Conservation (phyloP, 371 early-diverging fungal species). For the Rhizopus delemar region DNA sequence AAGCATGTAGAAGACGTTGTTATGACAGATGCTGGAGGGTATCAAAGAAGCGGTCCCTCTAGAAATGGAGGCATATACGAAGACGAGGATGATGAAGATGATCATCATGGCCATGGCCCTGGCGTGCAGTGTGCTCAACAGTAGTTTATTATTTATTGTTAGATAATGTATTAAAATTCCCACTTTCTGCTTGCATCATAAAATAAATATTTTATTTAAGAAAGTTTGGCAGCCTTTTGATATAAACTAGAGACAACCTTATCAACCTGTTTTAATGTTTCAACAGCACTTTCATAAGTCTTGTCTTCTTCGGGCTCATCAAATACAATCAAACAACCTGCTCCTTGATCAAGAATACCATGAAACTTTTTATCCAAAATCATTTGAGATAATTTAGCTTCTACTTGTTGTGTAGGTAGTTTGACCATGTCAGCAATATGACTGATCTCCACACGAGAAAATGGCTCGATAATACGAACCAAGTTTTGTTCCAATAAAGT, state of each 20-base stretch:
- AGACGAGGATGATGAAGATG: constrained; percentile 60
- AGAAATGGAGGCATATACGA: constrained; percentile 15
- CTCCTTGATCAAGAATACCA: constrained; percentile 97
- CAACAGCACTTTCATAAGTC: constrained; percentile 90
- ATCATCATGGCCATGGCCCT: constrained; percentile 71
- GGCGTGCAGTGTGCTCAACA: constrained; percentile 97
- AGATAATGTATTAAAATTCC: too few relatives aligned
- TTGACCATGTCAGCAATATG: constrained; percentile 94
- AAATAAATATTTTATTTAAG: constrained; percentile 8
- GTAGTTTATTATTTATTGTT: constrained; percentile 43
- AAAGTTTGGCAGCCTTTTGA: constrained; percentile 68
- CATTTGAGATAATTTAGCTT: constrained; percentile 96
- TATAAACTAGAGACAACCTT: constrained; percentile 94
- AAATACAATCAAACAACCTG: constrained; percentile 91
- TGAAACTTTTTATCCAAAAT: constrained; percentile 95
- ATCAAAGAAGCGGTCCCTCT: constrained; percentile 35
- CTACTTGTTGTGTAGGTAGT: constrained; percentile 89
- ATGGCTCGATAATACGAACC: constrained; percentile 97
- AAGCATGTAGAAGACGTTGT: constrained; percentile 74
- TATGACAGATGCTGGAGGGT: constrained; percentile 69
- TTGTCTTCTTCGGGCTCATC: constrained; percentile 88
- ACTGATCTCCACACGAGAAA: constrained; percentile 94
- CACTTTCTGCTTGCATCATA: too few relatives aligned
- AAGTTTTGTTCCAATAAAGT: constrained; percentile 95
- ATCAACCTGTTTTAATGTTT: constrained; percentile 93